Conservation (phyloP, 2,329 filamentous ascomycete genomes). For the Alternaria consortialis region DNA sequence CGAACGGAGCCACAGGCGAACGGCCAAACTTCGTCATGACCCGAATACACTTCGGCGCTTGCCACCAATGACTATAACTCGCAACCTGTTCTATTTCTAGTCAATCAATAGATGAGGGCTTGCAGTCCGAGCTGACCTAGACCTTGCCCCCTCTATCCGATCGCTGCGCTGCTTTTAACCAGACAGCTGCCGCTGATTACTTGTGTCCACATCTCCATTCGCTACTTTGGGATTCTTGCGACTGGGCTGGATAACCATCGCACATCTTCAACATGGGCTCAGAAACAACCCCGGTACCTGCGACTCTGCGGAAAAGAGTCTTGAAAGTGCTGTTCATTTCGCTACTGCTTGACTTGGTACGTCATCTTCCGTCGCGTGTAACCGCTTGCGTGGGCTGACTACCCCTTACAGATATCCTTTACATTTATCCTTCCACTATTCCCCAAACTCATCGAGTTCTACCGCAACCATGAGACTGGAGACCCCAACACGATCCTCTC, state of each 20-base stretch:
- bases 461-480: constrained; percentile 81
- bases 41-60: constrained; percentile 18
- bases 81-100: constrained; percentile 29
- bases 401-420: constrained; percentile 81
- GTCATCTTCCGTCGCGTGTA: constrained; percentile 42
- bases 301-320: constrained; percentile 75
- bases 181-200: constrained; percentile 18
- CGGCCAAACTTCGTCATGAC: constrained; percentile 26
- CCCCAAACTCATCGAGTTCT: constrained; percentile 94
- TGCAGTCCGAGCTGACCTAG: constrained; percentile 17
- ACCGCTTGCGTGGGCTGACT: constrained; percentile 19
- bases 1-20: constrained; percentile 16
- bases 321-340: constrained; percentile 89
- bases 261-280: constrained; percentile 25
- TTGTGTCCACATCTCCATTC: constrained; percentile 21
- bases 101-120: constrained; percentile 16
- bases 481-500: constrained; percentile 73
- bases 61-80: constrained; percentile 15
- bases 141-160: constrained; percentile 22
- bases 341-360: constrained; percentile 86
- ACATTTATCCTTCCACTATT: constrained; percentile 98
- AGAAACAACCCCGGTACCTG: constrained; percentile 49
- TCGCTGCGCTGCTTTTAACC: constrained; percentile 28
- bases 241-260: constrained; percentile 1
- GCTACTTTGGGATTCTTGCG: not conserved